A percentile compares a stretch with the other conserved stretches of the same genome.
Conservation (phyloP, 768 basidiomycete genomes). For the Xerocomellus intermedius region DNA sequence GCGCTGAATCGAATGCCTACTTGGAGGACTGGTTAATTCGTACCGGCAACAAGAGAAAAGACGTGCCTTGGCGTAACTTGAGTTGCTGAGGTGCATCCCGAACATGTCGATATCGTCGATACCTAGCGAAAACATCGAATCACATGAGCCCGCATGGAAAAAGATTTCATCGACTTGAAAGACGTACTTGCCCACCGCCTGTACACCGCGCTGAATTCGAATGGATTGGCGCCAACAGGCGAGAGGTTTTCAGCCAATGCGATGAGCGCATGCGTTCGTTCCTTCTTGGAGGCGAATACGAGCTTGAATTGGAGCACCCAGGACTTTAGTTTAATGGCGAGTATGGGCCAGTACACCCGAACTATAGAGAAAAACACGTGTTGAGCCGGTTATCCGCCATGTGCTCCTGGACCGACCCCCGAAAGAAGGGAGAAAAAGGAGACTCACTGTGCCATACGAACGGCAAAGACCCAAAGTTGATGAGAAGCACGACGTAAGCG, state of each 20-base stretch:
- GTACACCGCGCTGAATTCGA: slow-evolving; percentile 42
- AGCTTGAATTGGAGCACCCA: slow-evolving; percentile 35
- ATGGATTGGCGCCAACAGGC: slow-evolving; percentile 58
- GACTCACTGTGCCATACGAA: slow-evolving; percentile 67
- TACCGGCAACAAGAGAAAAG: background rate
- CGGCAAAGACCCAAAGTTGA: slow-evolving; percentile 62
- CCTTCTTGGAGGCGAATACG: slow-evolving; percentile 36
- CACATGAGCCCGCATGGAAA: background rate
- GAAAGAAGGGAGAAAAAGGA: background rate
- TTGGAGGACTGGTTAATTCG: slow-evolving; percentile 4
- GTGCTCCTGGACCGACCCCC: background rate
- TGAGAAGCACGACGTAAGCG: slow-evolving; percentile 44
- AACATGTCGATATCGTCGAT: slow-evolving; percentile 63
- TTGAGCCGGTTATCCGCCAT: background rate
- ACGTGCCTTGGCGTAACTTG: slow-evolving; percentile 70
- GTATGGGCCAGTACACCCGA: slow-evolving; percentile 52
- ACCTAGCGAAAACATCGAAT: slow-evolving; percentile 36
- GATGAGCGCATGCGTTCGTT: slow-evolving; percentile 34
- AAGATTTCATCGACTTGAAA: background rate
- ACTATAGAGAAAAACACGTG: slow-evolving; percentile 32
- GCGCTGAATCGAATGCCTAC: slow-evolving; percentile 44
- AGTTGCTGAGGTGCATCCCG: slow-evolving; percentile 80
- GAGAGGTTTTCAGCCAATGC: slow-evolving; percentile 48
- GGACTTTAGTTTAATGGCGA: slow-evolving; percentile 35
- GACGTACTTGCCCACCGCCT: slow-evolving; percentile 54